These are phyloP conservation scores for Pyrenophora seminiperda DNA, from an alignment of 2,329 filamentous ascomycete genomes.

Conservation along the genomic window DNA sequence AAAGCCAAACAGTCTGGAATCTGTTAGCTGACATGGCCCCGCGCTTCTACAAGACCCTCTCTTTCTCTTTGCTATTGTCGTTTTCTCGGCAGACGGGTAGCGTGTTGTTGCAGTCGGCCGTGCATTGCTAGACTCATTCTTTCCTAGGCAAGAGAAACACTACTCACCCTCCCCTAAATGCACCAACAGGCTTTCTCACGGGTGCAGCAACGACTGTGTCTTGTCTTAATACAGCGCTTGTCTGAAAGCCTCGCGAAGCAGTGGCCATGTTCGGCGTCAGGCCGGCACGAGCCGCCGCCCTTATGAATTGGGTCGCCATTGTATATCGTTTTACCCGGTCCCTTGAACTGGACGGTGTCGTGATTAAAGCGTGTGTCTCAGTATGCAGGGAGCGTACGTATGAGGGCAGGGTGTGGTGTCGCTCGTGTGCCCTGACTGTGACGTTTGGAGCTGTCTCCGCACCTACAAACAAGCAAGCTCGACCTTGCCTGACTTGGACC, in stretches of 20 bases:
- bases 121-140: too few relatives aligned
- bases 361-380: neutral
- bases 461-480: constrained; percentile 14
- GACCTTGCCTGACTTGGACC: constrained; percentile 13
- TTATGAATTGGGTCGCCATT: constrained; percentile 55
- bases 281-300: constrained; percentile 47
- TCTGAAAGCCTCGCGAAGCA: constrained; percentile 49
- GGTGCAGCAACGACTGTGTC: constrained; percentile 48
- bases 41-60: neutral
- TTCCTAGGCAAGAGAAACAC: too few relatives aligned
- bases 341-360: neutral
- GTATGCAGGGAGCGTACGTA: neutral
- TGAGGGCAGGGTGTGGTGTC: neutral
- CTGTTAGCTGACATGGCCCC: neutral
- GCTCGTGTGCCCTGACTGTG: constrained; percentile 14
- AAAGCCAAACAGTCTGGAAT: constrained; percentile 81
- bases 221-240: constrained; percentile 40
- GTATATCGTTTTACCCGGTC: constrained; percentile 4
- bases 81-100: too few relatives aligned
- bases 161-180: constrained; percentile 72
- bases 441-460: constrained; percentile 16
- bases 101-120: too few relatives aligned
- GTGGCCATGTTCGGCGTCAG: constrained; percentile 21
- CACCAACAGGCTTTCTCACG: constrained; percentile 69
- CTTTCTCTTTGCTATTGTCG: neutral